A percentile compares a stretch with the other conserved stretches of the same genome.
phyloP scores from a whole-genome alignment of 768 basidiomycete genomes.

The Candolleomyces efflorescens region DNA sequence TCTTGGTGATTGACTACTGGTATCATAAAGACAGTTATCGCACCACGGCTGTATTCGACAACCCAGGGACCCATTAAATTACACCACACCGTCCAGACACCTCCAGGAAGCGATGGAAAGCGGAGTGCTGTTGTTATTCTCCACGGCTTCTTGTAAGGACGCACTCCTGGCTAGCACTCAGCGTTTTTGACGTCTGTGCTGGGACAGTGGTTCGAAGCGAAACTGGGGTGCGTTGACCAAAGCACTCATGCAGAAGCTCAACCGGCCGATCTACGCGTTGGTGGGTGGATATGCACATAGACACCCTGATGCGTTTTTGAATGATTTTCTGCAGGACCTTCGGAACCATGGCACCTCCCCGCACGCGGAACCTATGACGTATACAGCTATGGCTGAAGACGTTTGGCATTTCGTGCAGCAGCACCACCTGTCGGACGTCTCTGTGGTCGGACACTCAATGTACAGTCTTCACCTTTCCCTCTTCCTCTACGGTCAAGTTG shows the following conservation, averaged over 20 bases:
- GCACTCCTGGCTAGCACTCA: neutral
- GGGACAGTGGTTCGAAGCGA: slow-evolving; percentile 73
- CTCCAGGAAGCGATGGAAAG: slow-evolving; percentile 10
- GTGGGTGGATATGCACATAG: slow-evolving; percentile 22
- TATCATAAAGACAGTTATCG: neutral
- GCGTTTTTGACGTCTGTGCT: neutral
- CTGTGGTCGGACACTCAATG: slow-evolving; percentile 91
- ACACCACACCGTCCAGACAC: neutral
- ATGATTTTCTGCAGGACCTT: slow-evolving; percentile 45
- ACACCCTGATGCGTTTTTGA: no score
- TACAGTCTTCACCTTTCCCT: slow-evolving; percentile 29
- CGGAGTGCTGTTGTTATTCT: slow-evolving; percentile 51
- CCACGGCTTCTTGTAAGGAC: slow-evolving; percentile 59
- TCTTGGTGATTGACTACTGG: neutral
- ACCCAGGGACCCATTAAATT: neutral
- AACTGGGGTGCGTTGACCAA: slow-evolving; percentile 85
- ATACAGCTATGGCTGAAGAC: slow-evolving; percentile 76
- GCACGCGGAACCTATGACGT: slow-evolving; percentile 69
- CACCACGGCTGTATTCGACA: neutral
- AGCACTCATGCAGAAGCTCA: slow-evolving; percentile 54
- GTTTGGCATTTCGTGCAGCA: slow-evolving; percentile 61
- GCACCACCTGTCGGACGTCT: slow-evolving; percentile 53
- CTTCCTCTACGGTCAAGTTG: neutral
- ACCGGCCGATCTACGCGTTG: slow-evolving; percentile 69
- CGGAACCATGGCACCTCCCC: slow-evolving; percentile 89